These are phyloP conservation scores for Vigna unguiculata DNA, from an alignment of 306 rosid species.

Conservation along the genomic window DNA sequence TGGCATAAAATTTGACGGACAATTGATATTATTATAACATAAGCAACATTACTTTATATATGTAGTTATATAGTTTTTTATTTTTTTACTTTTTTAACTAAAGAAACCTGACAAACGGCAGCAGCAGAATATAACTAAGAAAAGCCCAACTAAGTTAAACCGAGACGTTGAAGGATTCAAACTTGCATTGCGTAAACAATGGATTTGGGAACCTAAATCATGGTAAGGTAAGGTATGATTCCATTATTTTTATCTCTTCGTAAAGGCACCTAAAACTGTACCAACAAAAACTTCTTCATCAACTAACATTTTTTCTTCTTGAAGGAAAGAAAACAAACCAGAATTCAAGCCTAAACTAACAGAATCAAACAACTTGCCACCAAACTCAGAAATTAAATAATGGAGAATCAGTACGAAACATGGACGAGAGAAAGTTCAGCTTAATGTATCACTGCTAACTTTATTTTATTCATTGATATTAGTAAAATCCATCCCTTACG, in stretches of 20 bases:
- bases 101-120: not conserved
- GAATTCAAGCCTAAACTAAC: conserved; percentile 20
- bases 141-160: not conserved
- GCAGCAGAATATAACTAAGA: not conserved
- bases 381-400: not conserved
- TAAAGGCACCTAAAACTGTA: conserved; percentile 28
- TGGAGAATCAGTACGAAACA: not conserved
- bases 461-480: conserved; percentile 56
- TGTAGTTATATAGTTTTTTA: not conserved
- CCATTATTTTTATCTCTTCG: not conserved
- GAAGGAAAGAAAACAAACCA: conserved; percentile 36
- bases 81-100: not conserved
- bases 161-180: not conserved
- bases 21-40: not conserved
- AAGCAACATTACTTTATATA: not conserved
- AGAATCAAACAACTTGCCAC: conserved; percentile 15
- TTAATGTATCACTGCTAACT: conserved; percentile 15
- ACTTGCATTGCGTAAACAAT: not conserved
- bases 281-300: conserved; percentile 40
- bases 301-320: conserved; percentile 28
- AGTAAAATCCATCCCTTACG: conserved; percentile 65
- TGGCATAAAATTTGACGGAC: not conserved
- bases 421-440: not conserved
- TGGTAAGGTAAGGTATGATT: not conserved
- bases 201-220: not conserved